These are phyloP conservation scores for Talaromyces proteolyticus DNA, from an alignment of 495 filamentous ascomycete species.

Conservation along the genomic window DNA sequence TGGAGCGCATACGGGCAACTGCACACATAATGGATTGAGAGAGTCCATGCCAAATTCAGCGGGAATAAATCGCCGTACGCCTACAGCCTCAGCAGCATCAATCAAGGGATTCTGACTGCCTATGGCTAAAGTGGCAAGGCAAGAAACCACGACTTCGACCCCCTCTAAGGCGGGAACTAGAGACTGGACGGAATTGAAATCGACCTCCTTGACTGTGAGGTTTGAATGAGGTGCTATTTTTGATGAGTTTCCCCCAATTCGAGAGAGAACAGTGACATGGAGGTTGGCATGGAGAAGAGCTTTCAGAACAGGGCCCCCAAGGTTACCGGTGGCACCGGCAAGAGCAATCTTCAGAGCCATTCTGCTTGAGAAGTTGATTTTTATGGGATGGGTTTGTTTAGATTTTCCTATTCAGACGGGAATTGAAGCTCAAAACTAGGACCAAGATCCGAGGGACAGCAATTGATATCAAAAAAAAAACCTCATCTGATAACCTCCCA, in stretches of 20 bases:
- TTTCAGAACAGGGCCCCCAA: conserved; percentile 6
- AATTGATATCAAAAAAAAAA: too few relatives aligned
- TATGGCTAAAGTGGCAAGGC: conserved; percentile 17
- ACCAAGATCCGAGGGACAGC: too few relatives aligned
- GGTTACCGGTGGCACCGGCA: conserved; percentile 6
- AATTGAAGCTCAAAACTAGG: too few relatives aligned
- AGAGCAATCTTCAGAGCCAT: too few relatives aligned
- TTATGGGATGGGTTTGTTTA: too few relatives aligned
- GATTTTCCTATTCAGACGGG: too few relatives aligned
- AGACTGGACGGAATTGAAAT: conserved; percentile 10
- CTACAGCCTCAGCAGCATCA: conserved; percentile 53
- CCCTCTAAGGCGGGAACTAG: conserved; percentile 15
- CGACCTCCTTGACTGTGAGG: conserved; percentile 14
- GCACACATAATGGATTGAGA: background rate
- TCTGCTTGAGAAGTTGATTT: too few relatives aligned
- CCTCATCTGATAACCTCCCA: too few relatives aligned
- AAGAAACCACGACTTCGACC: conserved; percentile 28
- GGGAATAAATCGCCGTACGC: conserved; percentile 58
- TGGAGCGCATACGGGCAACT: background rate
- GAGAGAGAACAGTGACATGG: conserved; percentile 7
- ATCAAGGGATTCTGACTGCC: conserved; percentile 36
- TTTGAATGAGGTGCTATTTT: background rate
- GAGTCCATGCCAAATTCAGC: conserved; percentile 56
- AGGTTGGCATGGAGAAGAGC: conserved; percentile 1
- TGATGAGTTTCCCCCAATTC: conserved; percentile 6